Conservation (phyloP, 768 basidiomycete genomes). For the Agaricus sinodeliciosus region DNA sequence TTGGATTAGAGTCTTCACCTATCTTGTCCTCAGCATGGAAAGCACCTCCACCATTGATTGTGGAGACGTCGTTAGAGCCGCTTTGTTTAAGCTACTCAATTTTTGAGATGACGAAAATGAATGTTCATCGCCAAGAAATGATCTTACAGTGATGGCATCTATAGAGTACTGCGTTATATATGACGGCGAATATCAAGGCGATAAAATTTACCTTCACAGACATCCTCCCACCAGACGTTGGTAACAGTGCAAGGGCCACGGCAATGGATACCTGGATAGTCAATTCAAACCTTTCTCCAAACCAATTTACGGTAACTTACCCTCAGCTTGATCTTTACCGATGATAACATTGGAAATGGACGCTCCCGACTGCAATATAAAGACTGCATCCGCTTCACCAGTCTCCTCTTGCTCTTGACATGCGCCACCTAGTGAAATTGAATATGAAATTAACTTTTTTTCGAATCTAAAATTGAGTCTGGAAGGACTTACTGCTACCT, state of each 20-base stretch:
- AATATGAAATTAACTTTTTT: not conserved
- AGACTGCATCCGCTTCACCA: conserved; percentile 22
- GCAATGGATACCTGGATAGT: conserved; percentile 20
- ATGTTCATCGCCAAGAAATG: not conserved
- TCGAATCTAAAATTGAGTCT: not conserved
- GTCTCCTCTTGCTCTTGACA: conserved; percentile 22
- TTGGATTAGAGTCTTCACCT: conserved; percentile 12
- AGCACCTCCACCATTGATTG: conserved; percentile 21
- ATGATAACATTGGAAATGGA: conserved; percentile 24
- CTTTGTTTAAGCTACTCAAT: conserved; percentile 21
- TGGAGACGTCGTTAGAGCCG: conserved; percentile 20
- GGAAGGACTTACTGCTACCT: conserved; percentile 20
- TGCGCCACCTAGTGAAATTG: conserved; percentile 15
- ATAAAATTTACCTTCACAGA: conserved; percentile 19
- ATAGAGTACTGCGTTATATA: too few relatives aligned
- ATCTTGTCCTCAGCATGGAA: conserved; percentile 22
- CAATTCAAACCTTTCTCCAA: not conserved
- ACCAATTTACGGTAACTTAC: conserved; percentile 3
- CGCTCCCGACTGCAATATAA: conserved; percentile 21
- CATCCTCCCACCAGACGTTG: conserved; percentile 26
- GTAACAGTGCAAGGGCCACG: conserved; percentile 23
- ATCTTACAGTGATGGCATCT: conserved; percentile 8
- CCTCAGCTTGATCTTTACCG: conserved; percentile 22
- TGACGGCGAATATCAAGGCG: not conserved
- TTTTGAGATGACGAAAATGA: not conserved